A percentile compares a stretch with the other conserved stretches of the same genome.
Evolutionary conservation across 495 filamentous ascomycete species (phyloP).

Genomic region (Talaromyces proteolyticus): DNA sequence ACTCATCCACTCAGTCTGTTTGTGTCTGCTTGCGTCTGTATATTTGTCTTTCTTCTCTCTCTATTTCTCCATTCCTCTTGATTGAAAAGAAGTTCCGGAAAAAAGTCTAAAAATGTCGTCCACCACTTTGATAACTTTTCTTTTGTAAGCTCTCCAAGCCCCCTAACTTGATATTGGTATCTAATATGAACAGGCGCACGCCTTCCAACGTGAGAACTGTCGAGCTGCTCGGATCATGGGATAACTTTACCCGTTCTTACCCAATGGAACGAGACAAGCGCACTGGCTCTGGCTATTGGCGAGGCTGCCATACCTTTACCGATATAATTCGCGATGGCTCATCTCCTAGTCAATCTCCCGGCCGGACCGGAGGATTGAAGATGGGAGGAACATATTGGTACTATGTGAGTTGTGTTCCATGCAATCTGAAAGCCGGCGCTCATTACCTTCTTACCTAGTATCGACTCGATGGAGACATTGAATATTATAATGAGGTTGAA

Average conservation of each 20-base stretch:
- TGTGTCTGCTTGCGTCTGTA: neutral
- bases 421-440: constrained; percentile 2
- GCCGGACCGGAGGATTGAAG: constrained; percentile 72
- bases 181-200: constrained; percentile 46
- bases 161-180: constrained; percentile 2
- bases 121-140: constrained; percentile 72
- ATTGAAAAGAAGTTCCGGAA: constrained; percentile 4
- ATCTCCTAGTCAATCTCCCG: constrained; percentile 37
- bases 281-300: constrained; percentile 68
- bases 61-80: neutral
- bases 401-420: constrained; percentile 55
- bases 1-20: constrained; percentile 3
- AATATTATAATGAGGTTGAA: constrained; percentile 63
- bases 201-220: constrained; percentile 63
- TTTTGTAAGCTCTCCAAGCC: constrained; percentile 53
- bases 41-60: constrained; percentile 5
- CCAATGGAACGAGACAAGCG: constrained; percentile 70
- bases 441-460: constrained; percentile 58
- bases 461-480: constrained; percentile 65
- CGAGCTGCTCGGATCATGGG: constrained; percentile 85
- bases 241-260: constrained; percentile 77
- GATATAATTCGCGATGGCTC: constrained; percentile 81
- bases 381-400: constrained; percentile 96
- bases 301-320: constrained; percentile 76
- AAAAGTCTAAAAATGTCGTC: constrained; percentile 50